A percentile compares a stretch with the other conserved stretches of the same genome.
Conservation (phyloP, 345 rosid species). For the Kernera saxatilis region DNA sequence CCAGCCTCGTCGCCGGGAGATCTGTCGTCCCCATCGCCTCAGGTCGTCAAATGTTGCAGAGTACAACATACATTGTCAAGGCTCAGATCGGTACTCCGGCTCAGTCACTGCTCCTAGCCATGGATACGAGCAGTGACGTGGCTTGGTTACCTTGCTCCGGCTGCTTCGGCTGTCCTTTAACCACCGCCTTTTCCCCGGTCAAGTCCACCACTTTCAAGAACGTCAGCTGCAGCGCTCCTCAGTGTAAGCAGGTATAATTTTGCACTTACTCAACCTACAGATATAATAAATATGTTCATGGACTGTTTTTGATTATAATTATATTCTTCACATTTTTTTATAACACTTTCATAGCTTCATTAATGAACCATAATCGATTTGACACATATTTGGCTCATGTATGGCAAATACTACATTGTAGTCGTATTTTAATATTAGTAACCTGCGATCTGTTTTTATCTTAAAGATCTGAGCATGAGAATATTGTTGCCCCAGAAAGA, state of each 20-base stretch:
- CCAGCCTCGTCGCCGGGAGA: constrained; percentile 59
- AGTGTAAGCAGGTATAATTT: constrained; percentile 66
- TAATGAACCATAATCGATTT: not conserved
- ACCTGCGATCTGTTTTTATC: constrained; percentile 5
- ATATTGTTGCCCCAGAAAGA: not conserved
- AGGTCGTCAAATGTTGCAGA: constrained; percentile 72
- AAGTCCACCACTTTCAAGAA: constrained; percentile 59
- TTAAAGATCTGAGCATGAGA: constrained; percentile 10
- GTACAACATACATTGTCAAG: constrained; percentile 71
- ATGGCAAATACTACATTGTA: not conserved
- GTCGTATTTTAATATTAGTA: constrained; percentile 3
- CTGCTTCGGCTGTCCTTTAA: constrained; percentile 71
- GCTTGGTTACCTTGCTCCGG: constrained; percentile 84
- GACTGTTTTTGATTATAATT: constrained; percentile 19
- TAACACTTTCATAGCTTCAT: not conserved
- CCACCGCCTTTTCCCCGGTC: constrained; percentile 37
- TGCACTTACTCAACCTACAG: not conserved
- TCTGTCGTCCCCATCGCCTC: constrained; percentile 85
- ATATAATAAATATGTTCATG: constrained; percentile 9
- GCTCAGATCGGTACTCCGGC: constrained; percentile 74
- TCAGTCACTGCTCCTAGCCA: constrained; percentile 71
- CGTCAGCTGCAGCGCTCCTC: constrained; percentile 53
- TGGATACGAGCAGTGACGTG: constrained; percentile 86
- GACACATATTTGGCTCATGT: not conserved
- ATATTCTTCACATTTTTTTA: not conserved